These are phyloP conservation scores for Pleurozium schreberi DNA, from an alignment of 225 moss, liverwort and hornwort species.

Conservation along the genomic window DNA sequence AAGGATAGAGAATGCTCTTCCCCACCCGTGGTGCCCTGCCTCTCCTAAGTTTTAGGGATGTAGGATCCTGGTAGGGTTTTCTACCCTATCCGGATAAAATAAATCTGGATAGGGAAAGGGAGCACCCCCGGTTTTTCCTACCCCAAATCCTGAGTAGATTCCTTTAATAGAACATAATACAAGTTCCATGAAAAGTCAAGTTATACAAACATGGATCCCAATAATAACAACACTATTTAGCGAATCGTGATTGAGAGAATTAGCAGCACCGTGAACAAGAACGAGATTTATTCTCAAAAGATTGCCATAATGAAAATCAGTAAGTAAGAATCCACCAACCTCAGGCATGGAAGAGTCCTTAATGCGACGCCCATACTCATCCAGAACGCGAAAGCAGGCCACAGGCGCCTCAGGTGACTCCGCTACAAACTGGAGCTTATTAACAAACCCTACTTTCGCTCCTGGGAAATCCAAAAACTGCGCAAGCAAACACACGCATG, in stretches of 20 bases:
- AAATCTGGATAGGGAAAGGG: too few relatives aligned
- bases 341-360: constrained; percentile 43
- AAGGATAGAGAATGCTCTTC: neutral
- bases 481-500: neutral
- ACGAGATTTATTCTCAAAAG: neutral
- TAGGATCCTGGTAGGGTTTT: too few relatives aligned
- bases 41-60: neutral
- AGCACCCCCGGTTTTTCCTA: neutral
- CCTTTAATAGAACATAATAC: neutral
- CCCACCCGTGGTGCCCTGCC: neutral
- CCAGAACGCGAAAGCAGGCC: constrained; percentile 71
- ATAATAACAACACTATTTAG: neutral
- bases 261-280: neutral
- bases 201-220: neutral
- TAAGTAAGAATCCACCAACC: constrained; percentile 32
- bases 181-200: neutral
- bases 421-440: constrained; percentile 57
- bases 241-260: neutral
- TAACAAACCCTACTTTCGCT: constrained; percentile 58
- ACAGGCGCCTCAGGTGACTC: constrained; percentile 49
- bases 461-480: constrained; percentile 77
- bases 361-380: constrained; percentile 58
- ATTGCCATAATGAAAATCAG: neutral
- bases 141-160: neutral
- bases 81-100: too few relatives aligned